Base-by-base conservation (phyloP, 2,329 filamentous ascomycete species). In the Penicillium sp. region DNA sequence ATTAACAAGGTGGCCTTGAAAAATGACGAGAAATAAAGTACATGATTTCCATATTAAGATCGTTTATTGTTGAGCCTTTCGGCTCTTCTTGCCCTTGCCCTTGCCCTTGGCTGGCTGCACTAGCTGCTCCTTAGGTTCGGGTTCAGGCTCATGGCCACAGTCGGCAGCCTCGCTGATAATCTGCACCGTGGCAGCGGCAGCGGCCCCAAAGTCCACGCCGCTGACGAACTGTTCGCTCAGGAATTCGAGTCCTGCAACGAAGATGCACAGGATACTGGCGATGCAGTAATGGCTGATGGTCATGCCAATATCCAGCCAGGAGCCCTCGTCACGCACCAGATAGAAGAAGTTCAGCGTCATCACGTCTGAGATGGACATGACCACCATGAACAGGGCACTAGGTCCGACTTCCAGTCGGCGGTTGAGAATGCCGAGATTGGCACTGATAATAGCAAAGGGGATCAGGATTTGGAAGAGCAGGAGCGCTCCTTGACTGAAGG, bases 321-420 rank as follows among this genome's bases (percentile, higher is more conserved):
- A 95, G 0, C 95, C 95, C 72, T 99, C 95, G 67, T 99, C 95
- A 69, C 90, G 90, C 46, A 99, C 95, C 67, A 96, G 91, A 87
- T 91, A 99, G 78, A 99, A 99, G 80, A 99, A 99, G 68, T 95
- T 91, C 52, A 99, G 81, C 3, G 95, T 98, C 72, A 98, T 82
- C 50, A 96, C 86, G 72, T 99, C 95, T 59, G 90, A 93, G 51
- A 96, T 85, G 0, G 90, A 90, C 86, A 97, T 96, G 50, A 96
- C 92, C 2, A 93, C 80, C 89, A 97, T 97, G 77, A 98, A 97
- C 4, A 99, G 79, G 6, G 92, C 91, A 39, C 90, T 92, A 0
- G 92, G 93, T 9, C 92, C 89, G 0, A 99, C 89, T 16, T 90
- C 89, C 0, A 99, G 80, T 7, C 89, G 81, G 66, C 87, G 88